These are phyloP conservation scores for Trametes cingulata DNA, from an alignment of 768 basidiomycete species.

Conservation along the genomic window DNA sequence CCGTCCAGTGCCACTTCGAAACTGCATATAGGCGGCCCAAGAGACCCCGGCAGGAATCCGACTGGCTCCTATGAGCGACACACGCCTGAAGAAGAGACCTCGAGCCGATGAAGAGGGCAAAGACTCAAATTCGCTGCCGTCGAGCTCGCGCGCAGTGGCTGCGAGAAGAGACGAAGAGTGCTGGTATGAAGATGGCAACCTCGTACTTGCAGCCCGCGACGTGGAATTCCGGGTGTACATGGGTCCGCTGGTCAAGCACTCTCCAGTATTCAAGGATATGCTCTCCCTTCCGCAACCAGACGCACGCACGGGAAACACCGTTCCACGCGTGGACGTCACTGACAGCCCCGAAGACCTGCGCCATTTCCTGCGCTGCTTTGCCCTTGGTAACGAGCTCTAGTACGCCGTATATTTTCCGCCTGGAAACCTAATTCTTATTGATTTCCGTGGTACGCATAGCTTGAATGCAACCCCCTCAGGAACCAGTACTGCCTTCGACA, in stretches of 20 bases:
- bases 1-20: no score
- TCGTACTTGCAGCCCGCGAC: conserved; percentile 28
- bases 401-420: neutral
- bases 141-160: no score
- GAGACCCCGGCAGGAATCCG: no score
- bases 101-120: no score
- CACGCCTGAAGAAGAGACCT: no score
- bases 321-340: neutral
- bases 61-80: no score
- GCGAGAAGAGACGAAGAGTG: conserved; percentile 13
- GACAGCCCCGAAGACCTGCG: conserved; percentile 1
- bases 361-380: conserved; percentile 13
- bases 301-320: neutral
- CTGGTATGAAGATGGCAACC: conserved; percentile 33
- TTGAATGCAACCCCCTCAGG: no score
- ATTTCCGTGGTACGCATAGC: no score
- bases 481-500: neutral
- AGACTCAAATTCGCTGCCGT: no score
- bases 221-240: conserved; percentile 28
- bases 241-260: conserved; percentile 26
- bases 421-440: neutral
- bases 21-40: no score
- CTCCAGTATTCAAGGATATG: conserved; percentile 26
- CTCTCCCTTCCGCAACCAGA: conserved; percentile 4
- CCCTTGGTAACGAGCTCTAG: neutral